Evolutionary conservation across 75 land plant species (phyloP).

Genomic region (Picea glauca): DNA sequence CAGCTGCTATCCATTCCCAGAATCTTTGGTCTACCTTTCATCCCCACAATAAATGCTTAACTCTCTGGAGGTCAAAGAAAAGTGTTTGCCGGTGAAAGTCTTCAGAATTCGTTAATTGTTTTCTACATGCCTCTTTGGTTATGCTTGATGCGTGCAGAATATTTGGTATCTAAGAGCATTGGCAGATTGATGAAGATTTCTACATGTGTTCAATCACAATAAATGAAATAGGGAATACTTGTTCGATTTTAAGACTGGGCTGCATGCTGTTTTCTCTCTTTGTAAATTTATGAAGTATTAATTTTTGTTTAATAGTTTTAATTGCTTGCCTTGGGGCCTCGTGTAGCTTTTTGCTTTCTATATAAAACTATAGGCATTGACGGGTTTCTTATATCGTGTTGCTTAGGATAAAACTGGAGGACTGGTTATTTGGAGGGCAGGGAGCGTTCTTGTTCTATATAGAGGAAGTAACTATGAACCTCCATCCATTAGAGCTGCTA

Average conservation of each 20-base stretch:
- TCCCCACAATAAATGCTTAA: background rate
- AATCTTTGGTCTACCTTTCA: background rate
- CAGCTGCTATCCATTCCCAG: too few relatives aligned
- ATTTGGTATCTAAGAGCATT: too few relatives aligned
- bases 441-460: conserved; percentile 48
- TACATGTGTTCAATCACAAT: background rate
- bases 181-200: too few relatives aligned
- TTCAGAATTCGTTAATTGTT: too few relatives aligned
- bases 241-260: background rate
- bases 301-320: background rate
- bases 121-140: too few relatives aligned
- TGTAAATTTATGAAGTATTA: background rate
- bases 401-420: conserved; percentile 62
- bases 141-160: too few relatives aligned
- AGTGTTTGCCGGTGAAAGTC: too few relatives aligned
- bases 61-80: background rate
- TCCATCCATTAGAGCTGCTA: conserved; percentile 18
- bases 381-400: background rate
- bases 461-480: conserved; percentile 43
- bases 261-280: background rate
- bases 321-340: background rate
- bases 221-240: background rate
- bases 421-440: conserved; percentile 59
- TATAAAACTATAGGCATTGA: background rate
- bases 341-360: background rate